Evolutionary conservation across 441 rosid genomes (phyloP).

Genomic region (Oxalis stricta): DNA sequence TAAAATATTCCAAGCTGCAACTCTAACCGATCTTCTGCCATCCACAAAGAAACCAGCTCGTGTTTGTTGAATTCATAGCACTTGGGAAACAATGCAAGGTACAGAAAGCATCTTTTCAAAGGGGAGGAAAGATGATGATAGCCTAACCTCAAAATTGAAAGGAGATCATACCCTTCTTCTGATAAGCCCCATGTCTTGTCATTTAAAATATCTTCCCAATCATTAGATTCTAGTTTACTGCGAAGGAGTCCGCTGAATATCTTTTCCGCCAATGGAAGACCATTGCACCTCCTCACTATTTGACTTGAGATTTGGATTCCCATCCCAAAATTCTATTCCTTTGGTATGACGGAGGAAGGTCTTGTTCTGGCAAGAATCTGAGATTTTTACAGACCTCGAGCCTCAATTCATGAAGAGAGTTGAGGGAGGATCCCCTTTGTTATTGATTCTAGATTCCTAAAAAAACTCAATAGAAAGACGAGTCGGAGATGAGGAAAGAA

Average conservation of each 20-base stretch:
- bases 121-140: not conserved
- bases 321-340: no score
- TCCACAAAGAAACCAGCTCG: slow-evolving; percentile 21
- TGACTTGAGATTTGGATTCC: no score
- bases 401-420: not conserved
- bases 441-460: no score
- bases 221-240: not conserved
- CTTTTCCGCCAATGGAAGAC: not conserved
- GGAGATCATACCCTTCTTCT: not conserved
- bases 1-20: slow-evolving; percentile 13
- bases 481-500: no score
- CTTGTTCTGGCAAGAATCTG: not conserved
- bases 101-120: not conserved
- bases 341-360: not conserved
- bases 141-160: not conserved
- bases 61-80: slow-evolving; percentile 20
- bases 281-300: not conserved
- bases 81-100: slow-evolving; percentile 10
- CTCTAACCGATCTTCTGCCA: slow-evolving; percentile 31
- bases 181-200: not conserved
- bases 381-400: not conserved
- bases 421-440: no score
- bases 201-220: not conserved
- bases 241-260: not conserved
- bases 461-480: no score